These are phyloP conservation scores for Talaromyces sp. DNA, from an alignment of 2,329 filamentous ascomycete species.

Conservation along the genomic window DNA sequence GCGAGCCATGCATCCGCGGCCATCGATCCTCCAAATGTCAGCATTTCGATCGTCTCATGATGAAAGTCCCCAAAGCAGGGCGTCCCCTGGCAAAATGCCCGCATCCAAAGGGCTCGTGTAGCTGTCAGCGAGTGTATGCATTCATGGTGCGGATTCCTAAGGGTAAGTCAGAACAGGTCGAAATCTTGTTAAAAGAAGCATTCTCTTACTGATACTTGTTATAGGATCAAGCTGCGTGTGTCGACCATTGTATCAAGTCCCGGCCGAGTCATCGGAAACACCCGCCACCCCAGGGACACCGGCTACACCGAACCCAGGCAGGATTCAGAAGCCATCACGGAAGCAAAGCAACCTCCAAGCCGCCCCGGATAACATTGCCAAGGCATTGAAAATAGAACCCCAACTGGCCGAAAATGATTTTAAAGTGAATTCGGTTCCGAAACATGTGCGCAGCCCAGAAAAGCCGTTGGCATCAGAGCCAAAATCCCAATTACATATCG, in stretches of 20 bases:
- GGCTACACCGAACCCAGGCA: slow-evolving; percentile 19
- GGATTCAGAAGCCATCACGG: slow-evolving; percentile 31
- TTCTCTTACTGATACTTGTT: background rate
- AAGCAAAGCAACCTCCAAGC: slow-evolving; percentile 29
- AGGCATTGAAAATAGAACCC: slow-evolving; percentile 22
- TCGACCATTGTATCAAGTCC: slow-evolving; percentile 36
- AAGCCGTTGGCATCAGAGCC: background rate
- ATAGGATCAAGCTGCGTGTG: slow-evolving; percentile 37
- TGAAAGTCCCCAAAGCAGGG: slow-evolving; percentile 45
- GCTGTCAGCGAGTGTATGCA: slow-evolving; percentile 36
- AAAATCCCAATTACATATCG: background rate
- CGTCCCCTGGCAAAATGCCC: slow-evolving; percentile 44
- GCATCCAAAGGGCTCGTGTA: slow-evolving; percentile 39
- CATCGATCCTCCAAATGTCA: slow-evolving; percentile 47
- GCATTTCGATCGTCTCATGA: slow-evolving; percentile 45
- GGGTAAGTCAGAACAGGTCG: slow-evolving; percentile 21
- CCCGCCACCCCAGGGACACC: slow-evolving; percentile 14
- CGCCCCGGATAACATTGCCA: slow-evolving; percentile 28
- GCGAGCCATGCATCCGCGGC: slow-evolving; percentile 45
- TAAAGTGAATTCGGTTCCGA: background rate
- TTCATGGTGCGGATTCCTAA: slow-evolving; percentile 43
- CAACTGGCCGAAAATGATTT: background rate
- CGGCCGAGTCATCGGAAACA: slow-evolving; percentile 19
- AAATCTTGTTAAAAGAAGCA: background rate
- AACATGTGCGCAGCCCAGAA: background rate